Percentiles rank a stretch among this genome's conserved stretches.
phyloP scores from a whole-genome alignment of 192 early-diverging fungal species.

The Coemansia sp. region DNA sequence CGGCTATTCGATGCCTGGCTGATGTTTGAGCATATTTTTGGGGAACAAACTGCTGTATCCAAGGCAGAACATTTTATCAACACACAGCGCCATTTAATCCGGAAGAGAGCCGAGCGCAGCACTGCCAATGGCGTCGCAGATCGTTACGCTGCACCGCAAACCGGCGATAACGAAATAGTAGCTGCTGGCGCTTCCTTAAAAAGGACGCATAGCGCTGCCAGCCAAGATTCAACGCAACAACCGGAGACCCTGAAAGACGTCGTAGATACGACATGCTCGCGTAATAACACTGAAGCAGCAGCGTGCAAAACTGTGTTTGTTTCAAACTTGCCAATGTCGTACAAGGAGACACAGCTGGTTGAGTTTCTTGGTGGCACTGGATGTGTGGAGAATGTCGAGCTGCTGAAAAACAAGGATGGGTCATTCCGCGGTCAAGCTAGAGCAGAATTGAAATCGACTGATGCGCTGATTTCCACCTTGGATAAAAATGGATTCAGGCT shows the following conservation, averaged over 20 bases:
- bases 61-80: slow-evolving; percentile 24
- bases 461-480: slow-evolving; percentile 32
- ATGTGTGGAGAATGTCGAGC: slow-evolving; percentile 6
- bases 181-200: not conserved
- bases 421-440: slow-evolving; percentile 36
- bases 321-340: slow-evolving; percentile 25
- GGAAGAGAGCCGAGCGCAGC: slow-evolving; percentile 21
- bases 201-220: not conserved
- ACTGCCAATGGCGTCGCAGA: not conserved
- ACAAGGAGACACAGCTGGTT: not conserved
- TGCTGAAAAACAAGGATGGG: slow-evolving; percentile 31
- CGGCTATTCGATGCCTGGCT: slow-evolving; percentile 43
- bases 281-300: not conserved
- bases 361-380: slow-evolving; percentile 23
- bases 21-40: slow-evolving; percentile 28
- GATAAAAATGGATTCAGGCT: slow-evolving; percentile 39
- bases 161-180: not conserved
- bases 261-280: not conserved
- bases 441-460: slow-evolving; percentile 10
- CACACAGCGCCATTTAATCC: slow-evolving; percentile 23
- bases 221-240: not conserved
- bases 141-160: not conserved
- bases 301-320: slow-evolving; percentile 20
- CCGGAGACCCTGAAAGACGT: not conserved
- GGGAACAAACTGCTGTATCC: slow-evolving; percentile 7